Evolutionary conservation across 192 early-diverging fungal species (phyloP), one percentile per base, ranked within the genome.

Genomic region (Rhizophagus prolifer): DNA sequence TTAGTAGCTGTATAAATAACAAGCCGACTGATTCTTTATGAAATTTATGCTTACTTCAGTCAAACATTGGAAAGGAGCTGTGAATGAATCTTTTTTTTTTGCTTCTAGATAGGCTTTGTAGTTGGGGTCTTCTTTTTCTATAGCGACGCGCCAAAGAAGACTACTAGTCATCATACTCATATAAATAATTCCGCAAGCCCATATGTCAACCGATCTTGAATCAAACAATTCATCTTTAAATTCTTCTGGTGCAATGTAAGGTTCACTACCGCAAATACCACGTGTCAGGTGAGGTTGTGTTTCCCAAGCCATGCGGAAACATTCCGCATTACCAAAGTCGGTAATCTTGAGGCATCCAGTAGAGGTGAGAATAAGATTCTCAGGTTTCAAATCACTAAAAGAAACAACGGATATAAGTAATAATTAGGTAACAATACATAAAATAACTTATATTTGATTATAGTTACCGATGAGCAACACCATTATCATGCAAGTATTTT

Each of bases 181-280:
- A 74, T 85, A 85, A 46, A 85, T 82, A 30, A 85, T 79, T 9
- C 83, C 83, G 72, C 83, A 85, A 12, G 83, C 71, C 83, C 83
- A 85, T 64, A 81, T 77, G 54, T 85, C 83, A 41, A 85, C 81
- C 31, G 78, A 68, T 70, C 94, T 88, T 16, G 88, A 85, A 82
- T 95, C 93, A 82, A 94, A 96, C 60, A 89, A 89, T 9, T 81
- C 79, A 34, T 79, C 73, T 7, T 65, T 80, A 81, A 91, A 94
- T 79, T 89, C 84, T 73, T 95, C 95, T 2, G 95, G 95, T 0
- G 95, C 95, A 81, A 96, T 96, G 75, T 95, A 96, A 0, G 95
- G 95, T 44, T 92, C 95, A 31, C 87, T 90, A 19, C 95, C 95
- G 61, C 90, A 88, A 34, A 93, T 78, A 2, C 92, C 91, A 16